These are phyloP conservation scores for Grosmannia clavigera DNA, from an alignment of 2,329 filamentous ascomycete genomes.

Conservation along the genomic window DNA sequence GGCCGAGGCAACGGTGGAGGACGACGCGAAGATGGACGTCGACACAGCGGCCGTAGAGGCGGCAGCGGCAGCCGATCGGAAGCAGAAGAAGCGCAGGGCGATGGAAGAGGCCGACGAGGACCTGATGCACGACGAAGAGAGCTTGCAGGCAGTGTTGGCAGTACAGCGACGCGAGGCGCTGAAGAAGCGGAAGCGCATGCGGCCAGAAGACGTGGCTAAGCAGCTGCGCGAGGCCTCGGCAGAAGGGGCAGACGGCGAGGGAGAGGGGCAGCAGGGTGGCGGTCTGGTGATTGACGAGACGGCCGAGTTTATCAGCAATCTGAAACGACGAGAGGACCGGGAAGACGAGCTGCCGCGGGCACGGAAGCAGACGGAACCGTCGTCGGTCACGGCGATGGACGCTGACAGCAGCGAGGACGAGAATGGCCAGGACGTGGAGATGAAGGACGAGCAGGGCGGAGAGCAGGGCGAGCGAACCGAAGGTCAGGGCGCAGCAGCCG, in stretches of 20 bases:
- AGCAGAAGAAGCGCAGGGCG: constrained; percentile 47
- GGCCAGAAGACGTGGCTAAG: constrained; percentile 76
- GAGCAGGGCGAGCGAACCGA: constrained; percentile 39
- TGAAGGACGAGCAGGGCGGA: constrained; percentile 34
- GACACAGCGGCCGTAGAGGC: constrained; percentile 34
- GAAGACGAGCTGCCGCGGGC: constrained; percentile 39
- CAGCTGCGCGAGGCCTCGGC: constrained; percentile 54
- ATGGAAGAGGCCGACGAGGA: constrained; percentile 34
- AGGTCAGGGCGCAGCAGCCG: constrained; percentile 22
- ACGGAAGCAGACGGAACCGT: constrained; percentile 16
- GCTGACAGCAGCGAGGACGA: constrained; percentile 20
- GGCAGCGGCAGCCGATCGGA: background rate
- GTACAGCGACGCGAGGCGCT: constrained; percentile 71
- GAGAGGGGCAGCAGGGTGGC: constrained; percentile 28
- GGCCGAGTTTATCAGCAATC: constrained; percentile 80
- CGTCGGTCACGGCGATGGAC: constrained; percentile 28
- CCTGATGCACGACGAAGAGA: constrained; percentile 79
- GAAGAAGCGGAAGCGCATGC: constrained; percentile 81
- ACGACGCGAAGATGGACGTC: constrained; percentile 53
- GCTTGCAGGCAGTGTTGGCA: constrained; percentile 75
- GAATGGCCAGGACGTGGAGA: constrained; percentile 32
- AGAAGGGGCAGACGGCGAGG: background rate
- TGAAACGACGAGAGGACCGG: constrained; percentile 54
- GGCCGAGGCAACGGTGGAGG: constrained; percentile 24
- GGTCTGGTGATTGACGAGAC: constrained; percentile 93